Percentiles rank a stretch among this genome's conserved stretches.
Evolutionary conservation across 345 rosid species (phyloP).

Genomic region (Pistacia atlantica): DNA sequence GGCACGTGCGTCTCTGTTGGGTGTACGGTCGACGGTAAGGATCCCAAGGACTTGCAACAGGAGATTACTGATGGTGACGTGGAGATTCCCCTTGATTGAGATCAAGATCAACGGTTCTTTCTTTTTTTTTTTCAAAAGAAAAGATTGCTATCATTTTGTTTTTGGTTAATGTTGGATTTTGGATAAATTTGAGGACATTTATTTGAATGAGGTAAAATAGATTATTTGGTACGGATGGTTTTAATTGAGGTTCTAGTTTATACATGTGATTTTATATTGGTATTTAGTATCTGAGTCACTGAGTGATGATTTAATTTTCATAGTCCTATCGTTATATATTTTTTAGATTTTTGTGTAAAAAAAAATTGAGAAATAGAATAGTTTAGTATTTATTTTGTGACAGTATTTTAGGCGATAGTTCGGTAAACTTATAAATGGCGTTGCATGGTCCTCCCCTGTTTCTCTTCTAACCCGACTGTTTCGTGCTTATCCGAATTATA

Average conservation of each 20-base stretch:
- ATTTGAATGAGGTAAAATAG: conserved; percentile 21
- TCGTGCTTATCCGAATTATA: too few relatives aligned
- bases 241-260: neutral
- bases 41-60: conserved; percentile 57
- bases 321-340: too few relatives aligned
- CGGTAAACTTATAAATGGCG: too few relatives aligned
- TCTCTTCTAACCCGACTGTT: too few relatives aligned
- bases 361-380: too few relatives aligned
- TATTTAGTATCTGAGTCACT: neutral
- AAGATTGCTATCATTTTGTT: neutral
- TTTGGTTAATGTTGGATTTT: conserved; percentile 15
- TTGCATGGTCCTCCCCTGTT: too few relatives aligned
- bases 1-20: conserved; percentile 72
- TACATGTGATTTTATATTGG: neutral
- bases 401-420: too few relatives aligned
- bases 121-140: neutral
- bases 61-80: conserved; percentile 54
- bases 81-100: conserved; percentile 49
- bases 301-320: neutral
- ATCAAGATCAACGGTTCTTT: neutral
- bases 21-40: conserved; percentile 60
- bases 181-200: conserved; percentile 9
- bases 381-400: neutral
- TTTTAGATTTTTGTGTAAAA: too few relatives aligned
- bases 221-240: neutral